Evolutionary conservation across 1,139 yeast species (phyloP), one percentile per base, ranked within the genome.

Genomic region (Protomyces lactucae-debilis): DNA sequence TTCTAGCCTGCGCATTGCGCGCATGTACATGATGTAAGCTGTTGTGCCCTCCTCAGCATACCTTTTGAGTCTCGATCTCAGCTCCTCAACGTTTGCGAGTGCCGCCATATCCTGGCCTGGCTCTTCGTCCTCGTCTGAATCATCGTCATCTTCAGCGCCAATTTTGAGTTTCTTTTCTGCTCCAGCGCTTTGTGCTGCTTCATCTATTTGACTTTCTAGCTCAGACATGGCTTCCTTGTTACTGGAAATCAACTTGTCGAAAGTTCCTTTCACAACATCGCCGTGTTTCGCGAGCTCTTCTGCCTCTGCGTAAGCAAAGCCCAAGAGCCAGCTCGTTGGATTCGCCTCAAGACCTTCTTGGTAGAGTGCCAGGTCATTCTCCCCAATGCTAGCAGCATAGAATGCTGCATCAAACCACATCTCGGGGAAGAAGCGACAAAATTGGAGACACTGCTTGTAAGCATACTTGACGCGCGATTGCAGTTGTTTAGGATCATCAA

Each of bases 351-450:
- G 72, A 2, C 90, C 91, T 66, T 82, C 81, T 28, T 74, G 75
- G 55, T 90, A 76, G 36, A 86, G 69, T 10, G 45, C 57, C 10
- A 73, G 76, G 9, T 72, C 73, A n/a, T 73, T 71, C 28, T 74
- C 75, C 35, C 52, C 46, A 64, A 64, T 63, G 9, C 69, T 66
- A 5, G 69, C 64, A 12, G 76, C 75, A 67, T 76, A 80, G 48
- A 75, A 75, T 1, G 79, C 79, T 61, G 83, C 90, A 65, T 86
- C 85, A 74, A 85, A 91, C 98, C 98, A 93, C 46, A 88, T 76
- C 72, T 89, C 95, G 0, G 97, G 90, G 54, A 82, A 84, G 74
- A 87, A 89, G 36, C 89, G 81, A 70, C 89, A 77, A 57, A 82
- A 76, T 72, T 86, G 85, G 9, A 86, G 78, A 0, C 95, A 85